Base-by-base conservation (phyloP, 257 asterid genomes). In the Gentiana straminea region DNA sequence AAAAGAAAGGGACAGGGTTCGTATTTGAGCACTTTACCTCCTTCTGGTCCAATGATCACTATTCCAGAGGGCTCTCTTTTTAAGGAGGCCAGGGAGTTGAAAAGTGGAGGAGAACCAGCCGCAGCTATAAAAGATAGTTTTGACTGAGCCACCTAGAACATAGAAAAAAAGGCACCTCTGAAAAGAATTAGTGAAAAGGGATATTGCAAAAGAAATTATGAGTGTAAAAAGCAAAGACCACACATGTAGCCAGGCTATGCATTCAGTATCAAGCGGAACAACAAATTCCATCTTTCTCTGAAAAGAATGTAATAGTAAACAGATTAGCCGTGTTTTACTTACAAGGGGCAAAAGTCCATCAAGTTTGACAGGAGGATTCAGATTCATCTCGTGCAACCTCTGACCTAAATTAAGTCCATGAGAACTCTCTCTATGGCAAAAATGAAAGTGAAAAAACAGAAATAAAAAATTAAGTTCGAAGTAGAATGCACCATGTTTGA, bases 11-110 rank as follows among this genome's bases (percentile, higher is more conserved):
- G 24, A 24, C 24, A 24, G 55, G 5, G 24, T 8, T 24, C 12
- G n/a, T 32, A 57, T 44, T 44, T 8, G 59, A 64, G 13, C 45
- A 68, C 84, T 77, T 41, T 51, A 90, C 98, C 98, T 83, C 98
- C 98, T 85, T 92, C 98, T 13, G 98, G 98, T 68, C 98, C 98
- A 75, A 91, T 64, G 54, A 91, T 83, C 69, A 87, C 64, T 61
- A 83, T 62, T 64, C 97, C 98, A 66, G 65, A 50, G 56, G 84
- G 49, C 72, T 78, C 92, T 57, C 63, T 68, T 32, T 58, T 54
- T 11, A 67, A 50, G 55, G 83, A 67, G 65, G 72, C 72, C 71
- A 92, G 51, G 3, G 74, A 66, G 63, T 65, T 67, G 33, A 92
- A 78, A 75, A 88, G 68, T 32, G 97, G 95, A 60, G 81, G 70